Evolutionary conservation across 176 grass and related monocot genomes (phyloP).

Genomic region (Oryza glaberrima): DNA sequence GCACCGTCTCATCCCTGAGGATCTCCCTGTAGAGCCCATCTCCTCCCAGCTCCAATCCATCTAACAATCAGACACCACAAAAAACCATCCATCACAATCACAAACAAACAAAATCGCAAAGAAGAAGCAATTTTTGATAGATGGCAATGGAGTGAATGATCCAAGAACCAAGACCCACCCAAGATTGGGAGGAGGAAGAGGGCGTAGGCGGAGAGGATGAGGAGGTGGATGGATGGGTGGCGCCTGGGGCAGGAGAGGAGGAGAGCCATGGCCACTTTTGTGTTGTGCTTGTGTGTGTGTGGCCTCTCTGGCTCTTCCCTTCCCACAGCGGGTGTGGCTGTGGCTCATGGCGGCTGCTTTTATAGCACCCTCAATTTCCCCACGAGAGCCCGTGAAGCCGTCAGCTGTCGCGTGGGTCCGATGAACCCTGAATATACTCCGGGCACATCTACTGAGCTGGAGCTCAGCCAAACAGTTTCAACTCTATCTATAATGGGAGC

Average conservation of each 20-base stretch:
- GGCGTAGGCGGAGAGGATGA: conserved; percentile 15
- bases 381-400: too few relatives aligned
- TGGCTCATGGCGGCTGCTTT: conserved; percentile 27
- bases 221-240: background rate
- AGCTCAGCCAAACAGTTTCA: too few relatives aligned
- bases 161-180: conserved; percentile 47
- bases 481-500: rapidly evolving
- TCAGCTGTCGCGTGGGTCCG: too few relatives aligned
- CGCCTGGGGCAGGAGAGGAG: background rate
- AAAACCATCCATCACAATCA: conserved; percentile 21
- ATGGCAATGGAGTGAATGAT: background rate
- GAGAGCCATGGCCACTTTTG: conserved; percentile 9
- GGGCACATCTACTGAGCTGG: too few relatives aligned
- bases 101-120: background rate
- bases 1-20: conserved; percentile 71
- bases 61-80: conserved; percentile 22
- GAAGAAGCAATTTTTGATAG: background rate
- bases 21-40: conserved; percentile 60
- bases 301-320: conserved; percentile 24
- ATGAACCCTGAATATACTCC: too few relatives aligned
- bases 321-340: conserved; percentile 8
- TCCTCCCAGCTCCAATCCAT: conserved; percentile 53
- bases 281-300: background rate
- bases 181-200: conserved; percentile 25
- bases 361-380: conserved; percentile 1